Percentiles rank a stretch among this genome's conserved stretches.
Evolutionary conservation across 2,329 filamentous ascomycete genomes (phyloP).

Genomic region (Herpotrichia juniperi): DNA sequence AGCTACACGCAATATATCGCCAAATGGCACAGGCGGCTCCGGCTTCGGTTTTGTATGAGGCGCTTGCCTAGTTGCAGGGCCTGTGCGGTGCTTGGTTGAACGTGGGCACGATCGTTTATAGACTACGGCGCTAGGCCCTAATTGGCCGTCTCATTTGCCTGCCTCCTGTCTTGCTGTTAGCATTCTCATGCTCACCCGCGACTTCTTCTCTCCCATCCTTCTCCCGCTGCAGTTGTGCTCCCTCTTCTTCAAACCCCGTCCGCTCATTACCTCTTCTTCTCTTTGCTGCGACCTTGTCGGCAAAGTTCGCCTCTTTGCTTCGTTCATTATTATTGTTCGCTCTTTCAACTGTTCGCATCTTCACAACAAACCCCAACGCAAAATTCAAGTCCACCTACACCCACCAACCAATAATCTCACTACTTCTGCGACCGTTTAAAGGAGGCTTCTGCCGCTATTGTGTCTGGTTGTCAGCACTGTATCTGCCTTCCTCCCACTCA

Average conservation of each 20-base stretch:
- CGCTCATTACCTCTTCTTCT: conserved; percentile 46
- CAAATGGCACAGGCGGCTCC: conserved; percentile 27
- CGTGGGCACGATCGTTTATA: conserved; percentile 34
- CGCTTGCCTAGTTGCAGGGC: conserved; percentile 21
- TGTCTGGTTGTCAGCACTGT: conserved; percentile 18
- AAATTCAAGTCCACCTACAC: conserved; percentile 23
- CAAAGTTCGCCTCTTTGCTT: conserved; percentile 40
- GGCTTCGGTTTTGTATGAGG: conserved; percentile 10
- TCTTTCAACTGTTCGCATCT: conserved; percentile 41
- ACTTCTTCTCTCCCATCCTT: conserved; percentile 29
- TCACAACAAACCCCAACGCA: conserved; percentile 36
- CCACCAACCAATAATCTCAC: conserved; percentile 28
- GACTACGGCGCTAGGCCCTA: not conserved
- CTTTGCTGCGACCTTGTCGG: conserved; percentile 34
- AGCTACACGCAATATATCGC: conserved; percentile 28
- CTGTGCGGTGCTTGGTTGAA: conserved; percentile 17
- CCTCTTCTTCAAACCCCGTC: conserved; percentile 40
- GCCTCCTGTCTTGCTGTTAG: conserved; percentile 39
- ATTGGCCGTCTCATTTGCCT: conserved; percentile 37
- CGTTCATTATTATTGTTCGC: conserved; percentile 48
- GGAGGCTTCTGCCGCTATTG: conserved; percentile 20
- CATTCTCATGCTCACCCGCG: conserved; percentile 25
- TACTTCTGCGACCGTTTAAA: conserved; percentile 26
- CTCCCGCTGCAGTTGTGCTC: conserved; percentile 23
- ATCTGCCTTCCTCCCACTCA: conserved; percentile 16